Base-by-base conservation (phyloP, 306 rosid genomes). In the Casuarina cunninghamiana region DNA sequence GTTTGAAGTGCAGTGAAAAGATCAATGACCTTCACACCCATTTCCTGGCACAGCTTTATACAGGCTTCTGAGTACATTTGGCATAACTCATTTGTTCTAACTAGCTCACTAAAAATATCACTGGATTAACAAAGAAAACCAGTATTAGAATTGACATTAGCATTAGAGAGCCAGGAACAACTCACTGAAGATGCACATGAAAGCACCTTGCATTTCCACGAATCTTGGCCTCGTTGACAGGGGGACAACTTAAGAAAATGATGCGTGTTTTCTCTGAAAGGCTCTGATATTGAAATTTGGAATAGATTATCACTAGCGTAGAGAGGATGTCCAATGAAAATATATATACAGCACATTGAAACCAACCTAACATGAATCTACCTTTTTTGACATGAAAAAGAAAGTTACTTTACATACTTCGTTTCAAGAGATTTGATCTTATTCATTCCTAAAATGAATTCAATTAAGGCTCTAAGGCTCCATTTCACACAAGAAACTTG, bases 21-120 rank as follows among this genome's bases (percentile, higher is more conserved):
- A 88, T 94, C 98, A 67, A 94, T 71, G 19, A 83, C 93, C 81
- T 85, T 83, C 75, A 94, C 82, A 70, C 81, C 92, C 80, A 87
- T 83, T 86, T 92, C 97, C 72, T 87, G 75, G 88, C 97, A 91
- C 58, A 94, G 85, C 87, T 89, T 81, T 74, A 86, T 42, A 88
- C 97, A 90, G 71, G 95, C 98, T 13, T 94, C 95, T 19, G 97
- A 91, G 80, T 94, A 94, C 51, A 78, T 87, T 76, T 70, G 50
- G 86, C 97, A 94, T 83, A 94, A 80, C 75, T 88, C 92, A 79
- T 94, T 94, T 75, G 98, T 94, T 87, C 98, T 86, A 75, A 94
- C 88, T 69, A 92, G 77, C 86, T 92, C 91, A 39, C 95, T 92
- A 21, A 90, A 85, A 75, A 51, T 26, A 32, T 46, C 71, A 72